phyloP scores from a whole-genome alignment of 306 rosid genomes.

The Boehmeria nivea region DNA sequence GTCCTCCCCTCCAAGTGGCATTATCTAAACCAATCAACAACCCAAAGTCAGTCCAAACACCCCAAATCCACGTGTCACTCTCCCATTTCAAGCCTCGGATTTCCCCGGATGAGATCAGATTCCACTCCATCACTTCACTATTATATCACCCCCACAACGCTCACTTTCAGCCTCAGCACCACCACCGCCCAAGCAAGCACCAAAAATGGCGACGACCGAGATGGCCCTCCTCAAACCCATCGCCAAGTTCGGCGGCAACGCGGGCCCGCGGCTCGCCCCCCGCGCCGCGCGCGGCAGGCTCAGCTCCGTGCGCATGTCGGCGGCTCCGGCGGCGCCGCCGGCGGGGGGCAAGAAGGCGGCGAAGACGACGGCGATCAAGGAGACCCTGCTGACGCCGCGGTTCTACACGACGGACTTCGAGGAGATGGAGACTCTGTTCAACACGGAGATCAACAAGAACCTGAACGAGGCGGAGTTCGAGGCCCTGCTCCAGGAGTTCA shows the following conservation, averaged over 20 bases:
- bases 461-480: constrained; percentile 74
- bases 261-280: constrained; percentile 42
- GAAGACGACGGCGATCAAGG: constrained; percentile 54
- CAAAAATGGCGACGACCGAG: constrained; percentile 65
- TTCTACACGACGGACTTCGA: constrained; percentile 96
- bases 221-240: constrained; percentile 89
- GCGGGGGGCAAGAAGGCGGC: constrained; percentile 48
- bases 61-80: constrained; percentile 46
- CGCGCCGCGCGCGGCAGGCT: constrained; percentile 30
- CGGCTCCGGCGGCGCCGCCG: constrained; percentile 36
- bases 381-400: constrained; percentile 89
- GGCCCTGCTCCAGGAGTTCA: constrained; percentile 94
- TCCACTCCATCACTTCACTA: neutral
- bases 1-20: constrained; percentile 32
- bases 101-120: constrained; percentile 61
- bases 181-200: neutral
- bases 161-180: neutral
- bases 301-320: constrained; percentile 52
- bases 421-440: constrained; percentile 97
- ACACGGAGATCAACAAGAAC: constrained; percentile 88
- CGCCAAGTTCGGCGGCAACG: constrained; percentile 51
- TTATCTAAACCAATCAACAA: constrained; percentile 36
- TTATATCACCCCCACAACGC: neutral
- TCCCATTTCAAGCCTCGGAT: constrained; percentile 42
- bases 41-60: constrained; percentile 6